Base-by-base conservation (phyloP, 805 yeast genomes). In the Kluyveromyces aestuarii region DNA sequence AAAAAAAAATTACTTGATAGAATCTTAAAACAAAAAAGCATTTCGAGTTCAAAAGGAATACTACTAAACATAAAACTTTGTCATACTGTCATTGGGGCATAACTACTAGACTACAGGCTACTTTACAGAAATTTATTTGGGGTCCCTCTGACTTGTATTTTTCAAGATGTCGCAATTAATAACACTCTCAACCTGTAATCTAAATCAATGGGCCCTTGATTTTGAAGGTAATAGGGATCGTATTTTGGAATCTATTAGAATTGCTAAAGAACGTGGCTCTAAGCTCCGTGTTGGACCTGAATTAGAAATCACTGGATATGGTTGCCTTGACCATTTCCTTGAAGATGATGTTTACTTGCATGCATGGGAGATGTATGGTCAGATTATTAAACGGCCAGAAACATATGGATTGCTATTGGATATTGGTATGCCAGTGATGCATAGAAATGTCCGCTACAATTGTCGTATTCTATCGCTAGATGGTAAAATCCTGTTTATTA, bases 201-300 rank as follows among this genome's bases (percentile, higher is more conserved):
- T 93, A 54, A 93, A 93, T 70, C 99, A 93, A 76, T 93, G 99
- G 99, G 96, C 99, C 0, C 73, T 93, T 48, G 99, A 93, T 65
- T 93, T 88, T 66, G 98, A 91, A 66, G 99, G 99, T 6, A 93
- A 93, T 67, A 75, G 96, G 47, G 96, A 90, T 61, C 74, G 99
- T 49, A 91, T 93, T 53, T 59, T 93, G 21, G 83, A 84, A 60
- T 84, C 95, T 48, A 91, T 93, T 59, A 63, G 61, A 19, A 72
- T 77, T 46, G 96, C 99, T 47, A 93, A 90, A 60, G 65, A 68
- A 27, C 74, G 70, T 51, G 87, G 87, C 14, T 95, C 99, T 0
- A 71, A 73, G 17, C 74, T 95, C 46, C 76, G 99, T 61, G 96
- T 95, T 17, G 99, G 99, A 2, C 99, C 99, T 2, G 99, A 93